Evolutionary conservation across 1,284 basidiomycete genomes (phyloP).

Genomic region (Boletellus deceptivus): DNA sequence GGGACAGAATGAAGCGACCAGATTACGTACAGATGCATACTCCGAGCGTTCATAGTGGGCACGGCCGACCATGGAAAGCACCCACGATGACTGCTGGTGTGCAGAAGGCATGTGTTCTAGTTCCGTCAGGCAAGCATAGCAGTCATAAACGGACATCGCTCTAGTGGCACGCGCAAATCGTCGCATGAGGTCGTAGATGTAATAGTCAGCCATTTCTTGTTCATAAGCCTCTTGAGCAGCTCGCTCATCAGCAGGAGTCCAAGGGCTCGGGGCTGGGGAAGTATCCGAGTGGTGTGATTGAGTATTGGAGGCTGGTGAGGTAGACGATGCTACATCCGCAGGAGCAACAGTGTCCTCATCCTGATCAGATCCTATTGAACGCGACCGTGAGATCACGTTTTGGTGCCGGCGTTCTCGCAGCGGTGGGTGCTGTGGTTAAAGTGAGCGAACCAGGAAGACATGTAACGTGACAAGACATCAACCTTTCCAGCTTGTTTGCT

Average conservation of each 20-base stretch:
- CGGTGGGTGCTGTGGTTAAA: constrained; percentile 39
- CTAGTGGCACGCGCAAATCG: constrained; percentile 77
- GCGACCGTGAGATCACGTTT: constrained; percentile 49
- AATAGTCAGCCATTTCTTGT: constrained; percentile 72
- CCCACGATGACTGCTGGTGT: constrained; percentile 74
- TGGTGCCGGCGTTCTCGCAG: constrained; percentile 60
- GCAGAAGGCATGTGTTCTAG: constrained; percentile 74
- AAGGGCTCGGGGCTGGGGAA: constrained; percentile 54
- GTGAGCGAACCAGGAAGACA: constrained; percentile 13
- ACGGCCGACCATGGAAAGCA: constrained; percentile 78
- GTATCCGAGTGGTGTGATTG: constrained; percentile 61
- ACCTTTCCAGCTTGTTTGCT: constrained; percentile 49
- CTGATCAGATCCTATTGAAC: constrained; percentile 63
- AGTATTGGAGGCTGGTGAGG: constrained; percentile 58
- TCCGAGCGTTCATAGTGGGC: constrained; percentile 87
- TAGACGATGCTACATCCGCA: constrained; percentile 51
- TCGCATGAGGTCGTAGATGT: constrained; percentile 79
- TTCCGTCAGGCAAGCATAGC: constrained; percentile 68
- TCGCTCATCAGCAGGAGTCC: constrained; percentile 60
- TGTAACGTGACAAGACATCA: constrained; percentile 5
- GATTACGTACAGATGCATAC: constrained; percentile 74
- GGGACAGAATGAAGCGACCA: constrained; percentile 5
- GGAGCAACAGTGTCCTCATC: constrained; percentile 55
- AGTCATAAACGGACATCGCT: constrained; percentile 74
- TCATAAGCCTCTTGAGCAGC: constrained; percentile 71